These are phyloP conservation scores for Platanthera zijinensis DNA, from an alignment of 106 monocot genomes.

Conservation along the genomic window DNA sequence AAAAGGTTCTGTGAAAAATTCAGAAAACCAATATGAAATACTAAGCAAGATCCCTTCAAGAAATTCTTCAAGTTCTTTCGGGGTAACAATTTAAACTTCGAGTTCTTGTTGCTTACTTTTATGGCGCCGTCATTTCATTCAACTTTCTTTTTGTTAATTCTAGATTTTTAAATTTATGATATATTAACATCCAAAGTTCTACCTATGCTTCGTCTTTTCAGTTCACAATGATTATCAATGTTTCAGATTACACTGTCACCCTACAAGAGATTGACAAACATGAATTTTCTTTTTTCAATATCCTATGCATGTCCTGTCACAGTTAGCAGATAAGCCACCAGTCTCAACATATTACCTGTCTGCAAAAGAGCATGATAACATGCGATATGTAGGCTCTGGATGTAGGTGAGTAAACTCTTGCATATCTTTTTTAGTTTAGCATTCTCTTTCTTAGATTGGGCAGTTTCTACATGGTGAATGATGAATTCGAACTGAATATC, in stretches of 20 bases:
- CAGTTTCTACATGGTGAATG: not conserved
- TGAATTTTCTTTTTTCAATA: constrained; percentile 1
- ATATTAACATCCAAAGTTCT: not conserved
- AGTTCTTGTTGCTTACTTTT: not conserved
- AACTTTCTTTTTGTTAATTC: not conserved
- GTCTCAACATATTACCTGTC: constrained; percentile 19
- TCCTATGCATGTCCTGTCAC: constrained; percentile 12
- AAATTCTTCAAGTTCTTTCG: constrained; percentile 11
- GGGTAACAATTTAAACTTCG: constrained; percentile 16
- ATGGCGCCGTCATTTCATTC: not conserved
- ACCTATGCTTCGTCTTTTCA: not conserved
- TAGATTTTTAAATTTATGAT: not conserved
- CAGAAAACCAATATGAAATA: constrained; percentile 11
- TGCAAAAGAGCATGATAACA: constrained; percentile 23
- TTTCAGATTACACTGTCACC: not conserved
- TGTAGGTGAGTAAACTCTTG: constrained; percentile 13
- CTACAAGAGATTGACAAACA: not conserved
- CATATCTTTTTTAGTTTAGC: not conserved
- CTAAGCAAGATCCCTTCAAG: constrained; percentile 5
- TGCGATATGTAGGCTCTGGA: not conserved
- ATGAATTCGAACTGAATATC: not conserved
- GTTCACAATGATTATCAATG: not conserved
- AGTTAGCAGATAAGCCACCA: constrained; percentile 25
- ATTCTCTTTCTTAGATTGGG: not conserved
- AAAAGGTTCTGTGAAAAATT: constrained; percentile 4